Evolutionary conservation across 1,139 yeast genomes (phyloP).

Genomic region (Yamadazyma diddensiae): DNA sequence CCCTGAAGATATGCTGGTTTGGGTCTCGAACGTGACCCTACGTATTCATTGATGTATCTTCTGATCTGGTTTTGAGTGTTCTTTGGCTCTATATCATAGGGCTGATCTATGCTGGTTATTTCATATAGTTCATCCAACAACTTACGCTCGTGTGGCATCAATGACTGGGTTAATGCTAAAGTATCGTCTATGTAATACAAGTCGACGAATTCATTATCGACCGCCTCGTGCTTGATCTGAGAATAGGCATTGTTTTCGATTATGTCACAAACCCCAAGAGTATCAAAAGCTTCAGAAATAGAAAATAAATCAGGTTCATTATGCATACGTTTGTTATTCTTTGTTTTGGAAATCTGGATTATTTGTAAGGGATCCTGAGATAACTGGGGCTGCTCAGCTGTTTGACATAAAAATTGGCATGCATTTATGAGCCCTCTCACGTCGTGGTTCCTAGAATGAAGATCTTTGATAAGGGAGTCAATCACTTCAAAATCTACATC

Average conservation of each 20-base stretch:
- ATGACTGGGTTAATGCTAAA: slow-evolving; percentile 17
- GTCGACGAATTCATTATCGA: slow-evolving; percentile 37
- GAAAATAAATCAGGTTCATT: slow-evolving; percentile 2
- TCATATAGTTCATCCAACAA: slow-evolving; percentile 12
- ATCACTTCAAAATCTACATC: slow-evolving; percentile 34
- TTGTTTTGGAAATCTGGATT: background rate
- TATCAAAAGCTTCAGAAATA: slow-evolving; percentile 23
- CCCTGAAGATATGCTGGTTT: slow-evolving; percentile 18
- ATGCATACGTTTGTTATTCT: background rate
- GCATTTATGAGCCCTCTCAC: slow-evolving; percentile 53
- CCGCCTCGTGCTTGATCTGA: slow-evolving; percentile 30
- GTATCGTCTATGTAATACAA: slow-evolving; percentile 27
- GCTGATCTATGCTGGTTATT: background rate
- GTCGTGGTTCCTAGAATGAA: slow-evolving; percentile 30
- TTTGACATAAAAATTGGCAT: slow-evolving; percentile 57
- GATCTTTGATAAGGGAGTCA: slow-evolving; percentile 24
- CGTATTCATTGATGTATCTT: slow-evolving; percentile 16
- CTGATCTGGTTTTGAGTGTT: slow-evolving; percentile 17
- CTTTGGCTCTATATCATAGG: slow-evolving; percentile 1
- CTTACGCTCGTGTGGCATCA: slow-evolving; percentile 33
- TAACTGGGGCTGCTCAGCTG: slow-evolving; percentile 1
- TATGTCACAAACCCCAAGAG: slow-evolving; percentile 39
- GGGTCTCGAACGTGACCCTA: slow-evolving; percentile 27
- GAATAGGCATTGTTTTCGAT: slow-evolving; percentile 33
- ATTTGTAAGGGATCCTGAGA: slow-evolving; percentile 1